Base-by-base conservation (phyloP, 164 flowering plant genomes). In the Vitis amurensis region DNA sequence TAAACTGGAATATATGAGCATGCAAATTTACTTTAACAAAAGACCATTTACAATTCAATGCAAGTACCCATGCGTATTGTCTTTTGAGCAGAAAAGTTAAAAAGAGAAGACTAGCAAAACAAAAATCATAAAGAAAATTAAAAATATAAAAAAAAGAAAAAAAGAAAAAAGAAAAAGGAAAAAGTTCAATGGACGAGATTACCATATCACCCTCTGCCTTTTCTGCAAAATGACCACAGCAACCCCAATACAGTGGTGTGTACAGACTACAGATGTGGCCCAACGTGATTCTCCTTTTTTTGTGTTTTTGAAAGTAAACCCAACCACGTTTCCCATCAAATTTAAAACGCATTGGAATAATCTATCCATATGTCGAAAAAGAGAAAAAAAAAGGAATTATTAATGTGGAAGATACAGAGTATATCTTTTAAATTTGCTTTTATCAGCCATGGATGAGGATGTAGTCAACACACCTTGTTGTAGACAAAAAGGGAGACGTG, bases 381-480 rank as follows among this genome's bases (percentile, higher is more conserved):
- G 59, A 17, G 2, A 19, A 56, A 56, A 56, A 16, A n/a, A 19
- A n/a, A 16, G 55, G 12, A 66, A 63, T 63, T 47, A 53, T 55
- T 63, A 50, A 30, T 19, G 30, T 27, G 70, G 0, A 31, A 70
- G 17, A 70, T 37, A 63, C 55, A 70, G 61, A 19, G 8, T 8
- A 15, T 64, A 58, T 5, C 44, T 8, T 47, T 50, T 63, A 23
- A 27, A 23, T 23, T 68, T 65, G 65, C 48, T 59, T 74, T 69
- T 68, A n/a, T 68, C 16, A 61, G 37, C 6, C 44, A 37, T 10
- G 63, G 53, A 29, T 16, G n/a, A 29, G 62, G 68, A 11, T 70
- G 68, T 74, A 78, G 86, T 86, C 89, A 86, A 86, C 81, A 81
- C 75, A 74, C 76, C 74, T 68, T 37, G 44, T 37, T 37, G 44